These are phyloP conservation scores for Punctularia strigosozonata DNA, from an alignment of 768 basidiomycete genomes.

Conservation along the genomic window DNA sequence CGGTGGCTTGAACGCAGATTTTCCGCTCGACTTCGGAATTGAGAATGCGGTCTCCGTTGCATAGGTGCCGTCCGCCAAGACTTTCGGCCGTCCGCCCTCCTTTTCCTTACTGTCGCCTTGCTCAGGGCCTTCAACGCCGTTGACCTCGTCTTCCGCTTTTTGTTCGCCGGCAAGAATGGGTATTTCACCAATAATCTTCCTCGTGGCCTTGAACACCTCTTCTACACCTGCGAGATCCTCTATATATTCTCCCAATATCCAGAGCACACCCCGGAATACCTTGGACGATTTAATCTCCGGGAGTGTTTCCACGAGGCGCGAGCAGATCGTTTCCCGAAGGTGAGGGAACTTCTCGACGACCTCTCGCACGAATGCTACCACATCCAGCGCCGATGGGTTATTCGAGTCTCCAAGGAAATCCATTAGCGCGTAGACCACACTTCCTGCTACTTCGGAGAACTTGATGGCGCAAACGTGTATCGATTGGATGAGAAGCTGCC, in stretches of 20 bases:
- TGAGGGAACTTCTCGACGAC: slow-evolving; percentile 96
- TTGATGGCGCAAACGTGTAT: slow-evolving; percentile 95
- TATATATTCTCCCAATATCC: slow-evolving; percentile 98
- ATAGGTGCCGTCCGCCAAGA: slow-evolving; percentile 94
- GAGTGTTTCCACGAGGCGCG: slow-evolving; percentile 75
- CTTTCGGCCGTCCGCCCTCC: slow-evolving; percentile 54
- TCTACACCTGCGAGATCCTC: slow-evolving; percentile 56
- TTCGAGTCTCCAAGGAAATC: slow-evolving; percentile 92
- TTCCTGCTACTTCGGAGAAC: slow-evolving; percentile 94
- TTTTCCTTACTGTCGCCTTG: slow-evolving; percentile 36
- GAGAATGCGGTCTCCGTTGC: slow-evolving; percentile 92
- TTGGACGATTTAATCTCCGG: slow-evolving; percentile 90
- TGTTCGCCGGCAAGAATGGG: slow-evolving; percentile 92
- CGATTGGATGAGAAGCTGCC: slow-evolving; percentile 92
- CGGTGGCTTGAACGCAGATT: slow-evolving; percentile 84
- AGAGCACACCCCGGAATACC: slow-evolving; percentile 90
- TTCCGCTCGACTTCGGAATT: slow-evolving; percentile 68
- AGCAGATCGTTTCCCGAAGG: slow-evolving; percentile 70
- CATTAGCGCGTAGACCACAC: slow-evolving; percentile 88
- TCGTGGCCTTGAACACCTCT: slow-evolving; percentile 61
- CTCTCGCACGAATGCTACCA: slow-evolving; percentile 82
- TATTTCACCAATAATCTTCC: slow-evolving; percentile 89
- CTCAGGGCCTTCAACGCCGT: slow-evolving; percentile 38
- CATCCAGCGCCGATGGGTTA: slow-evolving; percentile 91
- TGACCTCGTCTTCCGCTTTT: slow-evolving; percentile 61